A percentile compares a stretch with the other conserved stretches of the same genome.
Conservation (phyloP, 148 eudicot genomes). For the Gaultheria prostrata region DNA sequence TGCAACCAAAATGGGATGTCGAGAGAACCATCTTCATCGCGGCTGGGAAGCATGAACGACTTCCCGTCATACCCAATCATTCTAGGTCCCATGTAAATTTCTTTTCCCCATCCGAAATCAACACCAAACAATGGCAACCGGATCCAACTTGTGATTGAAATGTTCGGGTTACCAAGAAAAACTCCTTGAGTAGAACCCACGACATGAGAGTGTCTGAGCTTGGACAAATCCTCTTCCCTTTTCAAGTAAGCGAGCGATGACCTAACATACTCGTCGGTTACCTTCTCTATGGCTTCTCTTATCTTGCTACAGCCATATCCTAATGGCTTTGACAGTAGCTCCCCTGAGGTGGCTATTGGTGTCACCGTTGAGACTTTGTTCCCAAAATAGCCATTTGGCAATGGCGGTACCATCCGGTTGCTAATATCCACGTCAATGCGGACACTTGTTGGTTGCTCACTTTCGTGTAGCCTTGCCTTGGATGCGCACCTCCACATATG, state of each 20-base stretch:
- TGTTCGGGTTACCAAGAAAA: conserved; percentile 6
- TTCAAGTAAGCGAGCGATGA: conserved; percentile 30
- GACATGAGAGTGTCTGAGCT: conserved; percentile 29
- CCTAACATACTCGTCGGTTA: conserved; percentile 27
- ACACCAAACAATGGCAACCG: neutral
- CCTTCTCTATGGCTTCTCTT: conserved; percentile 29
- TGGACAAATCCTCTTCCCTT: conserved; percentile 26
- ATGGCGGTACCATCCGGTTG: neutral
- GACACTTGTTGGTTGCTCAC: neutral
- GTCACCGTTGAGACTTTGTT: neutral
- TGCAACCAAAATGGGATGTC: neutral
- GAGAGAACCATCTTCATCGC: neutral
- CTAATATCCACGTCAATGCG: neutral
- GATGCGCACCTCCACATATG: conserved; percentile 1
- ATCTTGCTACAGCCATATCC: conserved; percentile 31
- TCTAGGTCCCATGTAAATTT: neutral
- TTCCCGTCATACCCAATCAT: neutral
- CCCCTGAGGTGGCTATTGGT: conserved; percentile 20
- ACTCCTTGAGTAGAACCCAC: conserved; percentile 19
- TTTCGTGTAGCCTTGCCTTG: neutral
- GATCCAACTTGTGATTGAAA: neutral
- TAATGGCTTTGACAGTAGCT: conserved; percentile 31
- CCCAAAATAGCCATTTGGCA: neutral
- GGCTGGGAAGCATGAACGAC: neutral
- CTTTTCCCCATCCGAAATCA: neutral